These are phyloP conservation scores for Populus alba DNA, from an alignment of 345 rosid species.

Conservation along the genomic window DNA sequence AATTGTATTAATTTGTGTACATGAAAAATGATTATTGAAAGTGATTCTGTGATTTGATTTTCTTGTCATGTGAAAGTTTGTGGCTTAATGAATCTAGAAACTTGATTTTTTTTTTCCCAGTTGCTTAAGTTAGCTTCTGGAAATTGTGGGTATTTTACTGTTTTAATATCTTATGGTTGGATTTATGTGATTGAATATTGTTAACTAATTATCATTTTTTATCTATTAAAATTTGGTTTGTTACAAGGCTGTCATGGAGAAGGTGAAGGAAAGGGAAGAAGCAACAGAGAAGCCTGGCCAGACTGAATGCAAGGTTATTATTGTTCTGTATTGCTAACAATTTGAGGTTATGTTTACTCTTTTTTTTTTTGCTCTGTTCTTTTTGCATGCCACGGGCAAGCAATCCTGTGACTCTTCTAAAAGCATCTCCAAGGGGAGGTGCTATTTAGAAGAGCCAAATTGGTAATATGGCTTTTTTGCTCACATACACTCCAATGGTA, in stretches of 20 bases:
- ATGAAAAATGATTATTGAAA: not conserved
- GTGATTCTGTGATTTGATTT: not conserved
- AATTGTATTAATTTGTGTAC: not conserved
- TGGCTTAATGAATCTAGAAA: not conserved
- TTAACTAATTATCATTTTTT: not conserved
- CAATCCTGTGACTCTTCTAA: not conserved
- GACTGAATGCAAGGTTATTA: conserved; percentile 85
- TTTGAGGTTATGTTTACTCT: not conserved
- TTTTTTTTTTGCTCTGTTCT: not conserved
- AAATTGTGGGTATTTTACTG: not conserved
- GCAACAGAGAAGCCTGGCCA: conserved; percentile 45
- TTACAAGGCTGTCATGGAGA: conserved; percentile 62
- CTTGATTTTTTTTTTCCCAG: not conserved
- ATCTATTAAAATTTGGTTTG: conserved; percentile 6
- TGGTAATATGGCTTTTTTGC: too few species aligned
- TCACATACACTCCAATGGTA: too few species aligned
- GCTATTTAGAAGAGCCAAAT: too few species aligned
- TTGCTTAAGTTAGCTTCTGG: not conserved
- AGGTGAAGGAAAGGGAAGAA: conserved; percentile 60
- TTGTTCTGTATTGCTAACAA: not conserved
- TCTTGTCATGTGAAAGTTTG: not conserved
- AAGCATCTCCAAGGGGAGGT: too few species aligned
- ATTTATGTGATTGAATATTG: not conserved
- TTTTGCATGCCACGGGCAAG: not conserved
- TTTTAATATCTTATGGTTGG: not conserved